A percentile compares a stretch with the other conserved stretches of the same genome.
These are phyloP conservation scores for Leccinum obscurum DNA, from an alignment of 768 basidiomycete genomes.

Conservation along the genomic window DNA sequence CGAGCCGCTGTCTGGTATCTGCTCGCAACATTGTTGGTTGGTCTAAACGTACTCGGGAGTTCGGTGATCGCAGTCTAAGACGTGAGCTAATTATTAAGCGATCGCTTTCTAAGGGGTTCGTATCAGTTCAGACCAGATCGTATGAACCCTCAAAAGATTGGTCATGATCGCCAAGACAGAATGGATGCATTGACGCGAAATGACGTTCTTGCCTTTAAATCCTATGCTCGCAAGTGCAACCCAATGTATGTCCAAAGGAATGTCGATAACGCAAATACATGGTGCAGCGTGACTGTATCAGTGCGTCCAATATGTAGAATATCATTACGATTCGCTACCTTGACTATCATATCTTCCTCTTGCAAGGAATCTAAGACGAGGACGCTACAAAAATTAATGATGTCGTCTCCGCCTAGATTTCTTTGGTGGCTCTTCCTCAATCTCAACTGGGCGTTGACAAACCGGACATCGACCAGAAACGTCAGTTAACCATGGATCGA, in stretches of 20 bases:
- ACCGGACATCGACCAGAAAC: conserved; percentile 87
- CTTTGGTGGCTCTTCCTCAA: conserved; percentile 39
- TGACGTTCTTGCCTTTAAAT: not conserved
- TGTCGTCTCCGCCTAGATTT: conserved; percentile 29
- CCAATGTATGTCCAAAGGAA: conserved; percentile 20
- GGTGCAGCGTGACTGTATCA: conserved; percentile 22
- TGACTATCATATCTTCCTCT: conserved; percentile 28
- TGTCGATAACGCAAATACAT: conserved; percentile 28
- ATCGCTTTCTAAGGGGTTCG: not conserved
- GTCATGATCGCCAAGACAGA: not conserved
- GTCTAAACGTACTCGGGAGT: not conserved
- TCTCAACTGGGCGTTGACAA: conserved; percentile 75
- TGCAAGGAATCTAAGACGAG: conserved; percentile 6
- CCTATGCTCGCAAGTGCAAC: not conserved
- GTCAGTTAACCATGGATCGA: conserved; percentile 86
- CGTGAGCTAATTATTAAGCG: conserved; percentile 22
- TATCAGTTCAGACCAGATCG: not conserved
- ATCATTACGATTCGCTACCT: conserved; percentile 32
- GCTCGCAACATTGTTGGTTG: conserved; percentile 3
- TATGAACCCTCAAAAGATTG: not conserved
- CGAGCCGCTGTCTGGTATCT: conserved; percentile 3
- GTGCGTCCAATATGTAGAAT: conserved; percentile 32
- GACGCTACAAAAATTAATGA: conserved; percentile 15
- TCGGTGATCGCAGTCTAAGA: not conserved
- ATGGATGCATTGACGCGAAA: not conserved